Base-by-base conservation (phyloP, 495 filamentous ascomycete species). In the Penicillium waksmanii region DNA sequence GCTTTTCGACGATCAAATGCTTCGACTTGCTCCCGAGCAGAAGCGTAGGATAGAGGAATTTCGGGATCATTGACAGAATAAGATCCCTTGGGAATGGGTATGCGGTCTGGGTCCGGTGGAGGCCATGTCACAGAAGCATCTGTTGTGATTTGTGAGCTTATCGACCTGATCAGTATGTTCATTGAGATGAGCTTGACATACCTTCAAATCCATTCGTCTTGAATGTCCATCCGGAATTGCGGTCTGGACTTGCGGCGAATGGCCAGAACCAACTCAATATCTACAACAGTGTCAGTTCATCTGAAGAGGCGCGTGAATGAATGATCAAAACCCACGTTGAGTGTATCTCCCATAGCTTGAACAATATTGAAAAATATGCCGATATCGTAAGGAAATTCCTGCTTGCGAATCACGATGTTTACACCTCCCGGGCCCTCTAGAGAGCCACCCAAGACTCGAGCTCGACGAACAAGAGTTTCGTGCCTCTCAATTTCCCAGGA, bases 301-400 rank as follows among this genome's bases (percentile, higher is more conserved):
- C 42, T 44, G 8, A 19, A 19, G 2, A 7, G 5, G n/a, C 3
- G n/a, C 5, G 9, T 9, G 8, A 19, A 19, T 19, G 17, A 3
- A 19, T 19, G 17, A 3, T 25, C 2, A 11, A 9, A 0, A 66
- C 71, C 57, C 12, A 80, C 77, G 72, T 82, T 80, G 23, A 63
- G 63, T 58, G 78, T 85, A 0, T 82, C 81, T 3, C 91, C 92
- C 86, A 96, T 93, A 33, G 83, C 88, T 56, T 88, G 84, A 56
- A 76, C 84, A 48, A 93, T 75, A 67, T 97, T 97, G 19, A 77
- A 75, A 81, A 86, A 95, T 49, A 98, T 80, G 9, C 95, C 96
- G 57, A 98, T 82, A 68, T 98, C 95, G 65, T 96, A 98, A 0
- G 92, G 92, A 68, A 92, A 97, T 65, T 96, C 92, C 63, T 95